Evolutionary conservation across 2,329 filamentous ascomycete genomes (phyloP), one percentile per base, ranked within the genome.

Genomic region (Colletotrichum sublineola): DNA sequence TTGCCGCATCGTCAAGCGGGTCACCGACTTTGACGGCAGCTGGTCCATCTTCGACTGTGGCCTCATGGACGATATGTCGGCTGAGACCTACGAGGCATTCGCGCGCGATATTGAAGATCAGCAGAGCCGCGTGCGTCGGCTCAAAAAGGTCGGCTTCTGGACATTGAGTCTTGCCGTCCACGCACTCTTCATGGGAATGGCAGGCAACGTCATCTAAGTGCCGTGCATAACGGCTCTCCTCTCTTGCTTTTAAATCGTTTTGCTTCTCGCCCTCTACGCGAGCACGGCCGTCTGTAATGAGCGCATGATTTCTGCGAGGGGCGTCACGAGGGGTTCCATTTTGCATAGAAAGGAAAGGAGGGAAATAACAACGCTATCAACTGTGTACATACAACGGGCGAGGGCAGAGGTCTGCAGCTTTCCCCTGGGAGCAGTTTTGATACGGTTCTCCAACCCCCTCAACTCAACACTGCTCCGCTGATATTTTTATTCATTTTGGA

Each of bases 111-210:
- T 99, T 42, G 92, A 95, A 74, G 93, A 98, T 82, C 93, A 96
- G 77, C 93, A 97, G 80, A 94, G 93, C 75, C 91, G 95, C 64
- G 92, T 94, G 76, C 88, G 96, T 63, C 89, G 96, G 56, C 92
- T 99, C 80, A 97, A 95, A 81, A 97, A 98, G 83, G 96, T 97
- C 38, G 96, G 96, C 42, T 92, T 98, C 78, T 99, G 96, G 96
- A 97, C 95, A 3, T 87, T 98, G 68, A 95, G 96, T 77, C 85
- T 99, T 69, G 94, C 96, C 8, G 93, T 96, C 9, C 96, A 99
- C 80, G 96, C 96, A 3, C 88, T 99, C 46, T 96, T 98, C 79
- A 93, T 98, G 84, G 96, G 96, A 12, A 93, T 98, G 87, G 96
- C 95, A 5, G 96, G 96, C 20, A 96, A 95, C 75, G 84, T 91